These are phyloP conservation scores for Pseudomassariella vexata DNA, from an alignment of 2,329 filamentous ascomycete species.

Conservation along the genomic window DNA sequence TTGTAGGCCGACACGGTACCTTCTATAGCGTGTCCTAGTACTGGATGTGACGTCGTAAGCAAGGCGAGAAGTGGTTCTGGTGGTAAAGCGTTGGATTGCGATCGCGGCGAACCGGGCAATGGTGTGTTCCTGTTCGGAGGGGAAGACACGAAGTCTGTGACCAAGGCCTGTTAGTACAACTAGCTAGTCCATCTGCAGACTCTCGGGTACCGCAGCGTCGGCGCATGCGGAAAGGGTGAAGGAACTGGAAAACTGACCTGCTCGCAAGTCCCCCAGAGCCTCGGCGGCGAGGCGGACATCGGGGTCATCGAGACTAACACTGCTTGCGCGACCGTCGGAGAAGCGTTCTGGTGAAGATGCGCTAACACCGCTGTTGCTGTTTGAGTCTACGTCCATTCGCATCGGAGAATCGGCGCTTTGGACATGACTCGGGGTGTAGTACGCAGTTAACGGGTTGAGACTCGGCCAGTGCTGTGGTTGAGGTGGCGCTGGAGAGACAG, in stretches of 20 bases:
- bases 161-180: constrained; percentile 13
- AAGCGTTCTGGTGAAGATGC: constrained; percentile 41
- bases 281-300: constrained; percentile 68
- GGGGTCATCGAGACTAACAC: constrained; percentile 58
- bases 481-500: constrained; percentile 18
- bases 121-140: constrained; percentile 42
- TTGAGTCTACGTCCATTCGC: constrained; percentile 42
- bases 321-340: constrained; percentile 38
- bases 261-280: constrained; percentile 67
- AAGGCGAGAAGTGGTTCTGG: constrained; percentile 80
- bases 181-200: no score
- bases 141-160: constrained; percentile 60
- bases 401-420: constrained; percentile 38
- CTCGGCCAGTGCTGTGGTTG: constrained; percentile 38
- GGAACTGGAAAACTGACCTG: constrained; percentile 46
- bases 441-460: constrained; percentile 42
- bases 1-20: constrained; percentile 81
- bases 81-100: constrained; percentile 32
- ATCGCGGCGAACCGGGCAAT: constrained; percentile 32
- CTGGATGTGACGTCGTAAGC: constrained; percentile 80
- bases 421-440: constrained; percentile 38
- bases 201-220: no score
- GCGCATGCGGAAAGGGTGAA: constrained; percentile 8
- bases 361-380: constrained; percentile 32
- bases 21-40: constrained; percentile 79